These are phyloP conservation scores for Triangularia setosa DNA, from an alignment of 2,329 filamentous ascomycete genomes.

Conservation along the genomic window DNA sequence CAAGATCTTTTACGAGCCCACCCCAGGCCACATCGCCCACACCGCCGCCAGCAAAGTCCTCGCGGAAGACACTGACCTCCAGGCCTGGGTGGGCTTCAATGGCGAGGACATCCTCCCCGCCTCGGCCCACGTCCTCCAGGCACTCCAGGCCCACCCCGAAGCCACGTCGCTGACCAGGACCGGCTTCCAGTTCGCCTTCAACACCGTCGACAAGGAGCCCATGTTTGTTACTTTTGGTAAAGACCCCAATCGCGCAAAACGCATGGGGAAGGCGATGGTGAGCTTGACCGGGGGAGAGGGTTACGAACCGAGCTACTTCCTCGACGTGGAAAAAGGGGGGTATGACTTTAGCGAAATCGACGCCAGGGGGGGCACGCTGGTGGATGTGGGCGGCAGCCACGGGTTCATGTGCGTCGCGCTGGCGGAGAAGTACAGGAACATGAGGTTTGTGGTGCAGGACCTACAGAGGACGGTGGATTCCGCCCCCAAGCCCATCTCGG, in stretches of 20 bases:
- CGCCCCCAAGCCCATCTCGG: conserved; percentile 41
- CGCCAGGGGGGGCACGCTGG: conserved; percentile 43
- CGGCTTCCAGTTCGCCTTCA: conserved; percentile 50
- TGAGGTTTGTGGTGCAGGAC: conserved; percentile 55
- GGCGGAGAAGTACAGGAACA: conserved; percentile 45
- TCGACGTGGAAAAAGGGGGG: conserved; percentile 37
- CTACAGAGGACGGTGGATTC: conserved; percentile 45
- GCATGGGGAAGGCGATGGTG: conserved; percentile 53
- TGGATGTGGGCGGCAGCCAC: conserved; percentile 57
- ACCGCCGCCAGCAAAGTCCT: conserved; percentile 51
- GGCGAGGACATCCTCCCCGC: conserved; percentile 51
- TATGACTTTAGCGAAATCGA: conserved; percentile 51
- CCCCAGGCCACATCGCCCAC: conserved; percentile 49
- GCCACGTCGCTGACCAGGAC: conserved; percentile 46
- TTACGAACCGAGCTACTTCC: conserved; percentile 50
- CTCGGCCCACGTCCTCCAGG: conserved; percentile 42
- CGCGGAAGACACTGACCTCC: conserved; percentile 44
- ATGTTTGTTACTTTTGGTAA: conserved; percentile 53
- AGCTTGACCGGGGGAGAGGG: conserved; percentile 53
- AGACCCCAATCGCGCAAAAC: conserved; percentile 42
- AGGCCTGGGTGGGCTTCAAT: conserved; percentile 54
- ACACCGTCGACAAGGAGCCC: conserved; percentile 47
- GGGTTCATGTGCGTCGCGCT: conserved; percentile 56
- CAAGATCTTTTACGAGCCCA: conserved; percentile 51
- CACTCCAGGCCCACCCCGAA: conserved; percentile 43